Evolutionary conservation across 2,329 filamentous ascomycete species (phyloP).

Genomic region (Sarocladium strictum): DNA sequence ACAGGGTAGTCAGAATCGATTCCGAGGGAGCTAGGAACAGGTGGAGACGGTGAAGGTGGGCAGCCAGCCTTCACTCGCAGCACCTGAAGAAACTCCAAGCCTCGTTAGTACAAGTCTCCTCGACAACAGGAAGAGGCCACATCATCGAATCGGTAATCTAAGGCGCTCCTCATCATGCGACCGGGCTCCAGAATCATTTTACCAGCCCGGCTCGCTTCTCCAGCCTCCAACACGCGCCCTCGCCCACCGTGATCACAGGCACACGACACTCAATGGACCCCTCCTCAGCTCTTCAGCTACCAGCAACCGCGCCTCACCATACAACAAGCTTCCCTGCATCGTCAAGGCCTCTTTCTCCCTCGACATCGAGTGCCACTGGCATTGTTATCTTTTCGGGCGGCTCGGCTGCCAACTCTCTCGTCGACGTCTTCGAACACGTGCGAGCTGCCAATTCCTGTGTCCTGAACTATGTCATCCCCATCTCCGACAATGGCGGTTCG

Average conservation of each 20-base stretch:
- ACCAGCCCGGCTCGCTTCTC: background rate
- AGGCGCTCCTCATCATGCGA: background rate
- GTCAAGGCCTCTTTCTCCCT: conserved; percentile 7
- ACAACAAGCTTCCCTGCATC: background rate
- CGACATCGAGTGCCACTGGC: conserved; percentile 17
- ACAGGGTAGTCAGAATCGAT: too few species aligned
- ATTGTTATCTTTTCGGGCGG: conserved; percentile 88
- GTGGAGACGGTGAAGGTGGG: too few species aligned
- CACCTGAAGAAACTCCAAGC: background rate
- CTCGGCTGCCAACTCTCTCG: conserved; percentile 88
- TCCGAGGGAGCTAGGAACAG: too few species aligned
- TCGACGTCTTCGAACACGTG: conserved; percentile 76
- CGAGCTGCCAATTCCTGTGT: conserved; percentile 59
- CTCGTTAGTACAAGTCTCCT: background rate
- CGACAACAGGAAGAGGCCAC: background rate
- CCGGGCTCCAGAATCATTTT: background rate
- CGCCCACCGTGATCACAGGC: background rate
- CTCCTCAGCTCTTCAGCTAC: conserved; percentile 1
- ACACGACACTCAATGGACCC: background rate
- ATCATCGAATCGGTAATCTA: background rate
- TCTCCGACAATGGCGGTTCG: conserved; percentile 92
- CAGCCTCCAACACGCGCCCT: background rate
- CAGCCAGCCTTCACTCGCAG: too few species aligned
- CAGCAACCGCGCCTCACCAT: background rate
- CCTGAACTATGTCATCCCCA: conserved; percentile 84